Evolutionary conservation across 1,284 basidiomycete species (phyloP).

Genomic region (Boletus nobilissimus): DNA sequence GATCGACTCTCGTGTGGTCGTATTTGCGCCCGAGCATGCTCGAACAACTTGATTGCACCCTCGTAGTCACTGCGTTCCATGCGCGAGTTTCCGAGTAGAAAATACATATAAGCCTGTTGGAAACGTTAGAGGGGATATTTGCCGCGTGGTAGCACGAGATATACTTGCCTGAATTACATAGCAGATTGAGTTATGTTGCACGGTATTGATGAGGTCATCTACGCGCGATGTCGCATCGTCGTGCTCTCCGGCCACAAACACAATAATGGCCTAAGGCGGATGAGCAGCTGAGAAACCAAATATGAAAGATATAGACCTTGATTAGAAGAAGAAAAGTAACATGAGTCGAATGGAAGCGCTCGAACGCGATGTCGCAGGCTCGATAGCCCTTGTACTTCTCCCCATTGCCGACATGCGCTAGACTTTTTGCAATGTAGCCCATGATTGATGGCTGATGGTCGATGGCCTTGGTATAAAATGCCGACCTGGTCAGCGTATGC

Average conservation of each 20-base stretch:
- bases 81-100: not conserved
- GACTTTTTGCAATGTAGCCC: not conserved
- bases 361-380: not conserved
- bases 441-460: not conserved
- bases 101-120: not conserved
- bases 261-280: not conserved
- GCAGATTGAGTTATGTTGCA: not conserved
- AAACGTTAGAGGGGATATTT: not conserved
- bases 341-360: not conserved
- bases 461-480: not conserved
- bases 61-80: not conserved
- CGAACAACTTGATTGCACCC: not conserved
- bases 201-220: not conserved
- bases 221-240: not conserved
- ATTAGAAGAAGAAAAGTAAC: not conserved
- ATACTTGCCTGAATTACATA: not conserved
- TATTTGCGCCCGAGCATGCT: not conserved
- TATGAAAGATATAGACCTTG: not conserved
- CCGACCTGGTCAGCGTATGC: not conserved
- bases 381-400: not conserved
- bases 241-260: not conserved
- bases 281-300: not conserved
- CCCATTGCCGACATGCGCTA: not conserved
- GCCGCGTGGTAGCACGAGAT: not conserved
- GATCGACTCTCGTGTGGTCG: not conserved